phyloP scores from a whole-genome alignment of 1,139 yeast genomes.

The Waltiozyma sp. region DNA sequence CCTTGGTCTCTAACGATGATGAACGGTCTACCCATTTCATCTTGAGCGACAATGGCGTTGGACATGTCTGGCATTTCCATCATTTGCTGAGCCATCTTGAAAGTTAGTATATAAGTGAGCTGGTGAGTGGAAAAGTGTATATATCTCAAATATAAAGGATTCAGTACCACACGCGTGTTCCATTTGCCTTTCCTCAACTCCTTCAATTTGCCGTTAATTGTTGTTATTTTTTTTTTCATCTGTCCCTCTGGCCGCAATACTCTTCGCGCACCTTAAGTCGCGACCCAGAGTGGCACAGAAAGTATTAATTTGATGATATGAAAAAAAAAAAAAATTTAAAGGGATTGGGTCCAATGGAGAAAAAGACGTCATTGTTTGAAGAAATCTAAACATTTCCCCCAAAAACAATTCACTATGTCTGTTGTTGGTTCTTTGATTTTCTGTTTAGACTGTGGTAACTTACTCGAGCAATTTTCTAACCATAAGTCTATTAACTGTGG shows the following conservation, averaged over 20 bases:
- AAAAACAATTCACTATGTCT: slow-evolving; percentile 42
- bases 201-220: background rate
- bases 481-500: slow-evolving; percentile 44
- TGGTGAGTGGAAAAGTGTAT: background rate
- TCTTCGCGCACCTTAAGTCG: too few relatives aligned
- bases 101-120: background rate
- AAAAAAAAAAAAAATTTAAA: background rate
- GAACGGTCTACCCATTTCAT: slow-evolving; percentile 98
- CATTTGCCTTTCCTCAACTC: background rate
- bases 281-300: background rate
- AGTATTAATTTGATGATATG: too few relatives aligned
- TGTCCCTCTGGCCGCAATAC: background rate
- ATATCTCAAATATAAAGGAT: too few relatives aligned
- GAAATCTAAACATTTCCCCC: background rate
- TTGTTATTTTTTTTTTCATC: background rate
- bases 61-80: slow-evolving; percentile 90
- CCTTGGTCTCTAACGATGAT: slow-evolving; percentile 97
- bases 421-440: slow-evolving; percentile 92
- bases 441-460: slow-evolving; percentile 88
- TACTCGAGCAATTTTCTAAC: slow-evolving; percentile 59
- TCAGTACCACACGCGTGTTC: background rate
- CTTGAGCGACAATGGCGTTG: slow-evolving; percentile 97
- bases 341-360: too few relatives aligned
- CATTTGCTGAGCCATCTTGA: slow-evolving; percentile 21
- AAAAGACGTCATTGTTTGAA: background rate